Conservation (phyloP, 441 rosid species). For the Bruguiera hainesii region DNA sequence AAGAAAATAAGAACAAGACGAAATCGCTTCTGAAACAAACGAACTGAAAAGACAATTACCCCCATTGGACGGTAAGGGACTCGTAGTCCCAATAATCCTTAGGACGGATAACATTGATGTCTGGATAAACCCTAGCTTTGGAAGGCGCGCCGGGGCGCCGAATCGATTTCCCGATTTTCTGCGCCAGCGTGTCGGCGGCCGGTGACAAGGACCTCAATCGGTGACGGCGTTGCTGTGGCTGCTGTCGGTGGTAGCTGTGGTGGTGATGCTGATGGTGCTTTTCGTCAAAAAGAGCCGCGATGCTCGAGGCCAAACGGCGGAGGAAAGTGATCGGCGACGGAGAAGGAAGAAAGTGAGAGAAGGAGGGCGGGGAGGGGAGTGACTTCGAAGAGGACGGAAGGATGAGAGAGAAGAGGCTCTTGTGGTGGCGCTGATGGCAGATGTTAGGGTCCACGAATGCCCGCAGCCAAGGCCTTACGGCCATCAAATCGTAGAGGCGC, state of each 20-base stretch:
- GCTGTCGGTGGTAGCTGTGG: slow-evolving; percentile 18
- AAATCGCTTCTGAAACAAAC: background rate
- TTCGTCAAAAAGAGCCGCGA: slow-evolving; percentile 33
- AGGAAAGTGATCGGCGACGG: slow-evolving; percentile 11
- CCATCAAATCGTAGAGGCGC: slow-evolving; percentile 37
- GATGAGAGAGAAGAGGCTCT: slow-evolving; percentile 24
- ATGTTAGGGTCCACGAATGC: slow-evolving; percentile 27
- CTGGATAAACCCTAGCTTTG: slow-evolving; percentile 89
- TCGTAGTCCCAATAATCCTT: slow-evolving; percentile 98
- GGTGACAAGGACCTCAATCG: slow-evolving; percentile 21
- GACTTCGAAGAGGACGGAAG: slow-evolving; percentile 13
- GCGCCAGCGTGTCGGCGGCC: slow-evolving; percentile 71
- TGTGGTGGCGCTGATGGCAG: slow-evolving; percentile 26
- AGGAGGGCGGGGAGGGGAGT: slow-evolving; percentile 23
- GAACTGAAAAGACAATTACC: slow-evolving; percentile 37
- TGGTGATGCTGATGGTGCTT: slow-evolving; percentile 28
- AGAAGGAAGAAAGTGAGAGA: slow-evolving; percentile 11
- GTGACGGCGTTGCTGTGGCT: background rate
- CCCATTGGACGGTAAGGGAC: slow-evolving; percentile 93
- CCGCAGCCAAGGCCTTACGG: slow-evolving; percentile 55
- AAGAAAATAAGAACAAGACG: background rate
- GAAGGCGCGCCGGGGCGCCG: slow-evolving; percentile 97
- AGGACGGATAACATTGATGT: slow-evolving; percentile 76
- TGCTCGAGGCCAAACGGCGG: slow-evolving; percentile 40
- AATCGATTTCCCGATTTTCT: slow-evolving; percentile 86